Evolutionary conservation across 352 stramenopile species (phyloP).

Genomic region (Nothophytophthora sp.): DNA sequence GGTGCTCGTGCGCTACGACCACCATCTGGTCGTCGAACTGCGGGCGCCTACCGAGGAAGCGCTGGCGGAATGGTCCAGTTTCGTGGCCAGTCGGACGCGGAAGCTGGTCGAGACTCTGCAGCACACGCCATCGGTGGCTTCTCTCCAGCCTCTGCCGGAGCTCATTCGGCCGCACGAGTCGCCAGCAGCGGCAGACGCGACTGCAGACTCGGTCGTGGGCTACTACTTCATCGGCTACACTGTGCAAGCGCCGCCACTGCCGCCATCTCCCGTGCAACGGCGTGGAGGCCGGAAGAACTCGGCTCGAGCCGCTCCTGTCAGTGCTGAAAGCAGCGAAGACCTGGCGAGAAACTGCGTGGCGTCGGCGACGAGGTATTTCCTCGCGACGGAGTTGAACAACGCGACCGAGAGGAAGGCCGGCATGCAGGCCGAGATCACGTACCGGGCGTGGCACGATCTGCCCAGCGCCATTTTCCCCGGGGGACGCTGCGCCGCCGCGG

Average conservation of each 20-base stretch:
- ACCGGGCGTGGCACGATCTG: slow-evolving; percentile 71
- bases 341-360: slow-evolving; percentile 45
- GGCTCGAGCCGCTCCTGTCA: not conserved
- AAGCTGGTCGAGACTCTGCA: slow-evolving; percentile 86
- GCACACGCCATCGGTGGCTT: slow-evolving; percentile 54
- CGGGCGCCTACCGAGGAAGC: slow-evolving; percentile 53
- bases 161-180: slow-evolving; percentile 37
- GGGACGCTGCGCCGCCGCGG: slow-evolving; percentile 55
- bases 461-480: slow-evolving; percentile 62
- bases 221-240: slow-evolving; percentile 82
- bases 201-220: slow-evolving; percentile 27
- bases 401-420: slow-evolving; percentile 53
- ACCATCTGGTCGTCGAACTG: slow-evolving; percentile 77
- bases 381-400: slow-evolving; percentile 68
- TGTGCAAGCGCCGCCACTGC: slow-evolving; percentile 19
- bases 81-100: slow-evolving; percentile 79
- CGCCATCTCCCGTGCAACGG: slow-evolving; percentile 1
- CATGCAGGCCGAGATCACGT: slow-evolving; percentile 66
- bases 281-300: slow-evolving; percentile 12
- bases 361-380: slow-evolving; percentile 75
- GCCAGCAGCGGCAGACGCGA: slow-evolving; percentile 4
- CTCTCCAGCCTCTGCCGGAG: slow-evolving; percentile 74
- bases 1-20: slow-evolving; percentile 83
- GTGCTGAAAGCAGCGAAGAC: slow-evolving; percentile 25
- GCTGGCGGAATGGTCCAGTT: slow-evolving; percentile 68